Conservation (phyloP, 179 eudicot species). For the Camellia oleifera region DNA sequence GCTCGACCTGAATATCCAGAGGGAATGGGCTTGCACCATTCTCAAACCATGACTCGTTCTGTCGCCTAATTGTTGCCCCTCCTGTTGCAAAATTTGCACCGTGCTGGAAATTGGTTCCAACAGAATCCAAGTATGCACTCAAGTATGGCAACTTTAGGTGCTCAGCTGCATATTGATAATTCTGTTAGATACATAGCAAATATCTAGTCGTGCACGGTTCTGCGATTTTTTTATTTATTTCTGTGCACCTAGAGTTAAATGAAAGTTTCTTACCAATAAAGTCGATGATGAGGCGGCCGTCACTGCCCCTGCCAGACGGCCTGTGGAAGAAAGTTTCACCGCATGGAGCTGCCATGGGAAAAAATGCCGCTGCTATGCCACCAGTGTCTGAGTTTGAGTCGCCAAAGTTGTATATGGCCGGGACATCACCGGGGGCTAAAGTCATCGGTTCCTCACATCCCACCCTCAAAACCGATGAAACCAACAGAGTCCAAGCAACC, state of each 20-base stretch:
- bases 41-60: constrained; percentile 35
- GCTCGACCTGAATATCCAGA: constrained; percentile 44
- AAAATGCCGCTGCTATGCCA: constrained; percentile 28
- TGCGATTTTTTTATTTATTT: no score
- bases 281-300: constrained; percentile 37
- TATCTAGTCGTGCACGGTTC: no score
- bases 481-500: constrained; percentile 1
- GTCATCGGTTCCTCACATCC: neutral
- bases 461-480: constrained; percentile 4
- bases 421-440: neutral
- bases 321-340: constrained; percentile 30
- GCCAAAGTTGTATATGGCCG: constrained; percentile 44
- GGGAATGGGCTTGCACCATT: constrained; percentile 43
- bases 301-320: constrained; percentile 31
- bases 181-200: neutral
- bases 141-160: constrained; percentile 36
- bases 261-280: constrained; percentile 19
- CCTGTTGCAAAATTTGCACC: constrained; percentile 71
- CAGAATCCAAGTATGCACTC: constrained; percentile 48
- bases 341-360: constrained; percentile 17
- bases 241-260: neutral
- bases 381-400: constrained; percentile 50
- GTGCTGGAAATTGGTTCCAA: constrained; percentile 38
- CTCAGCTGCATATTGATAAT: constrained; percentile 33
- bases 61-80: constrained; percentile 47